Evolutionary conservation across 176 grass and related monocot genomes (phyloP).

Genomic region (Ampelocalamus luodianensis): DNA sequence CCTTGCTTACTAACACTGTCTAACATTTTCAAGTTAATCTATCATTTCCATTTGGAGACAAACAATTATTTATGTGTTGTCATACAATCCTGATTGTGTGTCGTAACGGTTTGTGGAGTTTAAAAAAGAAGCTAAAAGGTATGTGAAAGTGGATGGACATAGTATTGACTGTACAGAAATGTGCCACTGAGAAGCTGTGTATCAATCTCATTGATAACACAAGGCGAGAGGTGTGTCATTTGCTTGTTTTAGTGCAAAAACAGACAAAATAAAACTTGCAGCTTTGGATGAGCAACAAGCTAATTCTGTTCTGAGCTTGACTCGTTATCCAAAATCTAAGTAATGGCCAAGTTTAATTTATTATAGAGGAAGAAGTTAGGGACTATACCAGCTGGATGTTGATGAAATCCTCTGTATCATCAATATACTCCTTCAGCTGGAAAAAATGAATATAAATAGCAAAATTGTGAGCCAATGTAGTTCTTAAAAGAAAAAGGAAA

Average conservation of each 20-base stretch:
- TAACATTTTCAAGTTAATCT: neutral
- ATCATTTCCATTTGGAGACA: conserved; percentile 19
- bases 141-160: neutral
- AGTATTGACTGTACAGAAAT: neutral
- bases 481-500: neutral
- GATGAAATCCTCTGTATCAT: conserved; percentile 98
- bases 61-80: neutral
- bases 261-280: neutral
- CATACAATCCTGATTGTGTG: neutral
- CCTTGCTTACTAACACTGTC: neutral
- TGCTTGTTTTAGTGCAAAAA: neutral
- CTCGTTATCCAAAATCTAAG: conserved; percentile 6
- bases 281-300: conserved; percentile 3
- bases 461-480: conserved; percentile 29
- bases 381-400: conserved; percentile 88
- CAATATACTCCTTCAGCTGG: conserved; percentile 98
- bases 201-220: conserved; percentile 20
- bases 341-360: neutral
- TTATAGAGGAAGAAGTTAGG: neutral
- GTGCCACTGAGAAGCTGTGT: neutral
- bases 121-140: neutral
- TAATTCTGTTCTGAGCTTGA: neutral
- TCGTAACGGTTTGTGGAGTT: neutral
- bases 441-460: conserved; percentile 26
- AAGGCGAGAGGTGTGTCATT: neutral